Conservation (phyloP, 2,329 filamentous ascomycete species). For the Xylariomycetidae sp. region DNA sequence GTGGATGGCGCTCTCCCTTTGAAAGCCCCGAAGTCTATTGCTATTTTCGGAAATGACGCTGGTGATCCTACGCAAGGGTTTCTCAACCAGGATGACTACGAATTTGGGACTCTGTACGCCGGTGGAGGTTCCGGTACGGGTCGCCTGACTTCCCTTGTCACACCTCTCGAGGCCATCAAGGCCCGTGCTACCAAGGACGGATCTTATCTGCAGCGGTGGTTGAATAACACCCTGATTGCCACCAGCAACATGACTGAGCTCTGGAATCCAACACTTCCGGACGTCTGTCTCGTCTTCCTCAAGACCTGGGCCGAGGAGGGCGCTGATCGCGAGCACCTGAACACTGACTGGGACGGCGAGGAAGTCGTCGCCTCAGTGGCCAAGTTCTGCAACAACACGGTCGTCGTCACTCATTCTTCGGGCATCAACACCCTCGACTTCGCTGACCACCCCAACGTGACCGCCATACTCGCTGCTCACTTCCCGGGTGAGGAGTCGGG, state of each 20-base stretch:
- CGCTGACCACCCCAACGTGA: slow-evolving; percentile 55
- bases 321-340: slow-evolving; percentile 50
- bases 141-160: slow-evolving; percentile 49
- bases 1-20: slow-evolving; percentile 55
- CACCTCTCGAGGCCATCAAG: slow-evolving; percentile 51
- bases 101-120: slow-evolving; percentile 52
- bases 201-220: slow-evolving; percentile 37
- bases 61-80: slow-evolving; percentile 62
- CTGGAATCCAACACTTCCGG: slow-evolving; percentile 45
- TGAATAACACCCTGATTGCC: slow-evolving; percentile 38
- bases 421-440: slow-evolving; percentile 53
- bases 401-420: slow-evolving; percentile 56
- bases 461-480: slow-evolving; percentile 56
- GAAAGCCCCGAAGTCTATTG: slow-evolving; percentile 51
- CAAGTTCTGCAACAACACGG: slow-evolving; percentile 42
- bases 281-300: slow-evolving; percentile 62
- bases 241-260: slow-evolving; percentile 37
- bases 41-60: slow-evolving; percentile 57
- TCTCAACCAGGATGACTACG: slow-evolving; percentile 58
- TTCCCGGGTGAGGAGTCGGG: slow-evolving; percentile 59
- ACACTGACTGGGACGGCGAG: slow-evolving; percentile 58
- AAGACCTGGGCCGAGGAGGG: slow-evolving; percentile 64
- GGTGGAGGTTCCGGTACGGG: slow-evolving; percentile 57
- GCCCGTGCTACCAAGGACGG: slow-evolving; percentile 40
- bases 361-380: slow-evolving; percentile 50